phyloP scores from a whole-genome alignment of 192 early-diverging fungal species.

The Coemansia sp. region DNA sequence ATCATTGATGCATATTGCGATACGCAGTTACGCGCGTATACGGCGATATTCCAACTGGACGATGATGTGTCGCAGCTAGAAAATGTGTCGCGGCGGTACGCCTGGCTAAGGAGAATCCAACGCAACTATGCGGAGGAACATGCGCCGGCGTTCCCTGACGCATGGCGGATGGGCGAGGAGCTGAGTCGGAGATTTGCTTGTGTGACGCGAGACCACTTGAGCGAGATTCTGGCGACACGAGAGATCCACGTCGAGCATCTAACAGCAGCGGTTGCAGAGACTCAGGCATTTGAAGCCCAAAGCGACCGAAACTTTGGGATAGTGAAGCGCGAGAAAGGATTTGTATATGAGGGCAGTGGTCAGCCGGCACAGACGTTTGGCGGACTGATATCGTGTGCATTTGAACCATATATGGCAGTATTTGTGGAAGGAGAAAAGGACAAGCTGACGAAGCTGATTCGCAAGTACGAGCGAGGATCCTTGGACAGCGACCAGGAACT shows the following conservation, averaged over 20 bases:
- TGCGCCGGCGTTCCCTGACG: constrained; percentile 70
- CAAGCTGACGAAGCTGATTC: constrained; percentile 55
- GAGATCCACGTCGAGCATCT: constrained; percentile 70
- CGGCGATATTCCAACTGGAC: constrained; percentile 68
- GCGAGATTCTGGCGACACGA: constrained; percentile 61
- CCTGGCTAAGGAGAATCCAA: constrained; percentile 88
- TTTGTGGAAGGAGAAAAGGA: constrained; percentile 85
- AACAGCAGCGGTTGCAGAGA: constrained; percentile 72
- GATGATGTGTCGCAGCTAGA: constrained; percentile 81
- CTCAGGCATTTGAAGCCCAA: constrained; percentile 89
- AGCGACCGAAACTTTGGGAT: constrained; percentile 68
- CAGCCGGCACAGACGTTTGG: constrained; percentile 54
- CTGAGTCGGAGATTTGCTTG: constrained; percentile 77
- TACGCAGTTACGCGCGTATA: constrained; percentile 78
- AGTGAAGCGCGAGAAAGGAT: constrained; percentile 10
- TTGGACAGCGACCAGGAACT: constrained; percentile 57
- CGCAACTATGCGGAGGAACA: constrained; percentile 91
- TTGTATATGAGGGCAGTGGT: constrained; percentile 15
- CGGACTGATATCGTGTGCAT: constrained; percentile 74
- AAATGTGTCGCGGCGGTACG: constrained; percentile 82
- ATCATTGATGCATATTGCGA: constrained; percentile 73
- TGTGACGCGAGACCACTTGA: constrained; percentile 68
- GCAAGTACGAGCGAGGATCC: constrained; percentile 38
- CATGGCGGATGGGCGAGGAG: constrained; percentile 63
- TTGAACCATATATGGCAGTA: constrained; percentile 84